These are phyloP conservation scores for Auriculariales sp. DNA, from an alignment of 768 basidiomycete genomes.

Conservation along the genomic window DNA sequence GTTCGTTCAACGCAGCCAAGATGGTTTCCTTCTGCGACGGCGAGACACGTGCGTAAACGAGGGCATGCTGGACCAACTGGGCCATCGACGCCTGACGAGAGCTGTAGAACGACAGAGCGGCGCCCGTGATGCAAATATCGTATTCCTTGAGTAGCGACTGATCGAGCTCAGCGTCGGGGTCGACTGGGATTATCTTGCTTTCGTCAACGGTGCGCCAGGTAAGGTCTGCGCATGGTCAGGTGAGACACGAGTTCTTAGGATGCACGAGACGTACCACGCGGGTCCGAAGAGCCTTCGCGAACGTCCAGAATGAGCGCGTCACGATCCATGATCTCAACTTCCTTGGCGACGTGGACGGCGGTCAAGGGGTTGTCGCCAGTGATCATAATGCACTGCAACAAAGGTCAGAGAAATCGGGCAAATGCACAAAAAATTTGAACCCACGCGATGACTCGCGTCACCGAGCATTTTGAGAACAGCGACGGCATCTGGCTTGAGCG, in stretches of 20 bases:
- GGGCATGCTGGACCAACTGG: slow-evolving; percentile 81
- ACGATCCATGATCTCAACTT: slow-evolving; percentile 95
- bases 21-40: slow-evolving; percentile 93
- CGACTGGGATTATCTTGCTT: slow-evolving; percentile 70
- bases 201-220: slow-evolving; percentile 94
- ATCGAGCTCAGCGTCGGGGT: slow-evolving; percentile 67
- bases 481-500: slow-evolving; percentile 86
- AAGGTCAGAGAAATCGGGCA: background rate
- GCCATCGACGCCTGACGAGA: slow-evolving; percentile 48
- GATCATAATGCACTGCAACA: slow-evolving; percentile 85
- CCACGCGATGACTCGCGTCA: slow-evolving; percentile 89
- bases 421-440: slow-evolving; percentile 17
- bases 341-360: slow-evolving; percentile 86
- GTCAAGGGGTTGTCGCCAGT: slow-evolving; percentile 98
- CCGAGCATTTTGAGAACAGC: slow-evolving; percentile 84
- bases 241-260: background rate
- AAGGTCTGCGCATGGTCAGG: slow-evolving; percentile 37
- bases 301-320: slow-evolving; percentile 87
- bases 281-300: slow-evolving; percentile 60
- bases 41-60: slow-evolving; percentile 97
- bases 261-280: slow-evolving; percentile 36
- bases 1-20: slow-evolving; percentile 72
- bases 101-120: slow-evolving; percentile 81
- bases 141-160: slow-evolving; percentile 63
- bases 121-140: slow-evolving; percentile 94